Evolutionary conservation across 345 rosid genomes (phyloP).

Genomic region (Corchorus olitorius): DNA sequence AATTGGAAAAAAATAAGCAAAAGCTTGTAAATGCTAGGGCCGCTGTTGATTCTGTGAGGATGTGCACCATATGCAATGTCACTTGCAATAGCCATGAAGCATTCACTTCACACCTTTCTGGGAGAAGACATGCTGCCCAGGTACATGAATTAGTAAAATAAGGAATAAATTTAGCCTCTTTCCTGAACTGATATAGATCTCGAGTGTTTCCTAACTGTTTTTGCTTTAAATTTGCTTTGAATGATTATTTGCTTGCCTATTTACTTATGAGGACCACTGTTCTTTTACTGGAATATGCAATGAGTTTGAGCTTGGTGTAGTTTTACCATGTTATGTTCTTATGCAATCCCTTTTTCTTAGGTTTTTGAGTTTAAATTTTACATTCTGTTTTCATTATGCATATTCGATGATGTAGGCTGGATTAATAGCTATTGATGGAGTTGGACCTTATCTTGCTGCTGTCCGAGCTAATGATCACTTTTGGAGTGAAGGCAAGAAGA

Average conservation of each 20-base stretch:
- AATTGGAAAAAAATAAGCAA: constrained; percentile 44
- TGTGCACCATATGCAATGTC: constrained; percentile 48
- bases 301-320: neutral
- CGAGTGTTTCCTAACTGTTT: neutral
- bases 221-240: neutral
- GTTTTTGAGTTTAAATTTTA: constrained; percentile 9
- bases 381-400: neutral
- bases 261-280: neutral
- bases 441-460: constrained; percentile 30
- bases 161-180: neutral
- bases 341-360: neutral
- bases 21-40: constrained; percentile 39
- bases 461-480: constrained; percentile 25
- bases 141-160: constrained; percentile 18
- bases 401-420: constrained; percentile 17
- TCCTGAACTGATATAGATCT: neutral
- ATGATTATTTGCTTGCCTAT: neutral
- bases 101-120: constrained; percentile 39
- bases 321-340: too few species aligned
- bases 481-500: constrained; percentile 26
- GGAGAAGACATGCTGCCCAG: constrained; percentile 47
- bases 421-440: constrained; percentile 20
- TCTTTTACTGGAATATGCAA: neutral
- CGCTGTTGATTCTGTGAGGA: constrained; percentile 40
- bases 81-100: constrained; percentile 42